Base-by-base conservation (phyloP, 1,284 basidiomycete genomes). In the Hemileia vastatrix region DNA sequence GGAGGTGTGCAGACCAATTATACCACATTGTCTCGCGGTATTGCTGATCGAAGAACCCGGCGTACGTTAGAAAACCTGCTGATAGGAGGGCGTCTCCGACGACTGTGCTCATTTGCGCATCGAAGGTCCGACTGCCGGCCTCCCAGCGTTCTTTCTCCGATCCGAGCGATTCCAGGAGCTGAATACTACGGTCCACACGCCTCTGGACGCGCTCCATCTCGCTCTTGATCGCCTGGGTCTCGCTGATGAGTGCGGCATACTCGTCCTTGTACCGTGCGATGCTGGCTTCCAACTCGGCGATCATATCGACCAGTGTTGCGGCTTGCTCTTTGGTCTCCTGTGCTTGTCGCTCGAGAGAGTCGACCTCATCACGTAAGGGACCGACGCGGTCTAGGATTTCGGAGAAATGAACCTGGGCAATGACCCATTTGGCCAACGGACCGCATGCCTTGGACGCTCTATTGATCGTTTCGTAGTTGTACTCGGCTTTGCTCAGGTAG, bases 131-230 rank as follows among this genome's bases (percentile, higher is more conserved):
- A 76, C 93, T 96, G 44, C 91, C 90, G 6, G 83, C 80, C 76
- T 98, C 92, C 95, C 95, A 99, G 66, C 95, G 86, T 54, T 83
- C 82, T 76, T 90, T 84, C 78, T 99, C 95, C 0, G 94, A 96
- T 1, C 91, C 95, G 69, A 99, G 80, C 77, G 90, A 95, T 72
- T 88, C 87, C 45, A 99, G 81, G 43, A 98, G 81, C 65, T 87
- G 94, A 86, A 97, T 90, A 73, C 91, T 95, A 65, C 94, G 86
- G 71, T 95, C 88, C 51, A 99, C 95, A 77, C 96, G 95, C 78
- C 85, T 85, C 76, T 97, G 90, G 1, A 99, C 95, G 44, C 89
- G 85, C 71, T 95, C 92, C 94, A 98, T 97, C 77, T 98, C 95
- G 50, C 81, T 82, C 77, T 95, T 96, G 82, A 98, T 97, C 3